Evolutionary conservation across 768 basidiomycete genomes (phyloP).

Genomic region (Pleurotus cornucopiae): DNA sequence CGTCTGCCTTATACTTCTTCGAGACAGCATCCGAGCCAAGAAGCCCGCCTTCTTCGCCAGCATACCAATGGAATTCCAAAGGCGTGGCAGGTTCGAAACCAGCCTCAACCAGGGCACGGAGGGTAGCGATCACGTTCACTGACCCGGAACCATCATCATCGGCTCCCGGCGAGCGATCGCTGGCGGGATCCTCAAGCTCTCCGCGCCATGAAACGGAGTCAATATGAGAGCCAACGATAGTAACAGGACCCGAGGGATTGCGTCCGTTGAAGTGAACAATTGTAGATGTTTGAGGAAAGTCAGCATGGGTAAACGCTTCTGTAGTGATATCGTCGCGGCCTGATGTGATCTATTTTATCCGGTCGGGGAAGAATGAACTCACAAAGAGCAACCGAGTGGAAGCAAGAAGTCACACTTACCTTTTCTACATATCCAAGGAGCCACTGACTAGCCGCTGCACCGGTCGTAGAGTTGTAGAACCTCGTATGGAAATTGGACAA

Average conservation of each 20-base stretch:
- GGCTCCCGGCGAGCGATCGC: not conserved
- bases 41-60: not conserved
- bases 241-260: not conserved
- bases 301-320: not conserved
- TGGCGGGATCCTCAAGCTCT: not conserved
- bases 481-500: not conserved
- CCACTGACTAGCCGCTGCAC: not conserved
- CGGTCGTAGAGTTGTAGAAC: not conserved
- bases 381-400: not conserved
- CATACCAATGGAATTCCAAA: not conserved
- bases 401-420: not conserved
- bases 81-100: not conserved
- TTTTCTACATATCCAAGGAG: not conserved
- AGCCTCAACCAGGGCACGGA: not conserved
- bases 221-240: not conserved
- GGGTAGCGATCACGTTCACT: not conserved
- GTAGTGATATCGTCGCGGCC: not conserved
- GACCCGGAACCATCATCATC: not conserved
- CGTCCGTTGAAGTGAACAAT: not conserved
- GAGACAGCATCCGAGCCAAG: not conserved
- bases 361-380: not conserved
- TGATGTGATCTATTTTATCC: not conserved
- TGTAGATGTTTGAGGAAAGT: not conserved
- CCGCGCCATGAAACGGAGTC: not conserved
- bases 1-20: conserved; percentile 2